These are phyloP conservation scores for Aspergillus carlsbadensis DNA, from an alignment of 495 filamentous ascomycete genomes.

Conservation along the genomic window DNA sequence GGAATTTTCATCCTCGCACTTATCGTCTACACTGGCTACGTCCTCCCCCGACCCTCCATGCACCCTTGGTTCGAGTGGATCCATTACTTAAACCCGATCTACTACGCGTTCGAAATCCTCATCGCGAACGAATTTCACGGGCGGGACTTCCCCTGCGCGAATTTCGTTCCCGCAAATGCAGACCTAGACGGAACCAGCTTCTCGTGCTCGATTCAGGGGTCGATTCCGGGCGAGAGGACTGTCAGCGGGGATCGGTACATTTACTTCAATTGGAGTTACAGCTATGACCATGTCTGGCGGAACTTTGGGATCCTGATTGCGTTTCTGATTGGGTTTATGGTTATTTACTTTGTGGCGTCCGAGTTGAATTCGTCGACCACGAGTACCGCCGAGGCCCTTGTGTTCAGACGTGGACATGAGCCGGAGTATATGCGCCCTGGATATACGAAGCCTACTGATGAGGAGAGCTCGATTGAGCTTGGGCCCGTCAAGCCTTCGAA, in stretches of 20 bases:
- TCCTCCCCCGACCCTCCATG: conserved; percentile 47
- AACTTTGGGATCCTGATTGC: conserved; percentile 65
- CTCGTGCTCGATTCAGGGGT: conserved; percentile 53
- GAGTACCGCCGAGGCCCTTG: conserved; percentile 41
- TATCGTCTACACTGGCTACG: conserved; percentile 49
- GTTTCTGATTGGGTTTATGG: conserved; percentile 60
- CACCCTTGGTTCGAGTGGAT: conserved; percentile 52
- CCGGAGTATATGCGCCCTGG: conserved; percentile 32
- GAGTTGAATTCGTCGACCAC: conserved; percentile 44
- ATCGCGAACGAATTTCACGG: conserved; percentile 59
- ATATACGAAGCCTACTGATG: conserved; percentile 17
- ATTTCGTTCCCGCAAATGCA: conserved; percentile 50
- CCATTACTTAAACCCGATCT: conserved; percentile 45
- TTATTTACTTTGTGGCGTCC: conserved; percentile 43
- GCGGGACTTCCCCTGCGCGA: conserved; percentile 46
- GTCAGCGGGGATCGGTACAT: conserved; percentile 58
- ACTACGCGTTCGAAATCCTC: conserved; percentile 44
- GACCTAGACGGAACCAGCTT: conserved; percentile 43
- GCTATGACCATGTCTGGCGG: conserved; percentile 59
- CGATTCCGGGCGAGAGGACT: conserved; percentile 46
- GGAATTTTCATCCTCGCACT: conserved; percentile 45
- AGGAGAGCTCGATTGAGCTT: conserved; percentile 2
- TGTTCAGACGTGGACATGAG: conserved; percentile 42
- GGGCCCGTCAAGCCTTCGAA: conserved; percentile 15
- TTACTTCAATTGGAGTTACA: conserved; percentile 52